Evolutionary conservation across 1,284 basidiomycete genomes (phyloP).

Genomic region (Athelia psychrophila): DNA sequence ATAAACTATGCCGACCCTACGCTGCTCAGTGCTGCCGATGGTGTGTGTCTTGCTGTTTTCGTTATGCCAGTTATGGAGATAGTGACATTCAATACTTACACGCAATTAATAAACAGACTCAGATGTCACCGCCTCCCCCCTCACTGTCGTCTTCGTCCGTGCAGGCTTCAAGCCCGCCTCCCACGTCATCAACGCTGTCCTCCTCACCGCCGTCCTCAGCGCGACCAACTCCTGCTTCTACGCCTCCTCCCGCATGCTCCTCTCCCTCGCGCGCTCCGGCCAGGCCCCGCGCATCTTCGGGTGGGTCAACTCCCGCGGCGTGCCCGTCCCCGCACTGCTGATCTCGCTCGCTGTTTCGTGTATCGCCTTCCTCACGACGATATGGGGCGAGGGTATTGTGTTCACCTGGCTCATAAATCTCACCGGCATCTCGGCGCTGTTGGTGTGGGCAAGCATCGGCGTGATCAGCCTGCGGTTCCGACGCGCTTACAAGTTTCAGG

Average conservation of each 20-base stretch:
- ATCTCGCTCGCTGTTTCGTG: conserved; percentile 42
- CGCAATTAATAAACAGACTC: too few relatives aligned
- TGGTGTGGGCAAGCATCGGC: conserved; percentile 63
- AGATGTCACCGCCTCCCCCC: conserved; percentile 47
- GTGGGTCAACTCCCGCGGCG: conserved; percentile 58
- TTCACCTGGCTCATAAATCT: conserved; percentile 65
- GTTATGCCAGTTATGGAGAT: neutral
- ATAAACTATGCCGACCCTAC: conserved; percentile 52
- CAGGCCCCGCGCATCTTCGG: conserved; percentile 47
- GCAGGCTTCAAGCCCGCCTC: conserved; percentile 58
- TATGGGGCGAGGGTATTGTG: conserved; percentile 52
- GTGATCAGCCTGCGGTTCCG: conserved; percentile 51
- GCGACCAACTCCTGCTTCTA: conserved; percentile 62
- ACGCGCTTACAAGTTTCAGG: conserved; percentile 39
- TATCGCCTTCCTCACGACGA: conserved; percentile 51
- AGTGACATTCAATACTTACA: neutral
- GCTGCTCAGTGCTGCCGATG: conserved; percentile 39
- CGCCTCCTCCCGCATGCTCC: conserved; percentile 60
- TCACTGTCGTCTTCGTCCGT: conserved; percentile 56
- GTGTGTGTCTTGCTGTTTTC: conserved; percentile 24
- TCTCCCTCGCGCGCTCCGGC: conserved; percentile 47
- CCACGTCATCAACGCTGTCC: conserved; percentile 53
- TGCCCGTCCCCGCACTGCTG: conserved; percentile 53
- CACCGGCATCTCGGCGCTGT: conserved; percentile 65
- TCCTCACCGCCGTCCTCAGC: conserved; percentile 66